Conservation (phyloP, 1,284 basidiomycete genomes). For the Cystobasidium slooffiae region DNA sequence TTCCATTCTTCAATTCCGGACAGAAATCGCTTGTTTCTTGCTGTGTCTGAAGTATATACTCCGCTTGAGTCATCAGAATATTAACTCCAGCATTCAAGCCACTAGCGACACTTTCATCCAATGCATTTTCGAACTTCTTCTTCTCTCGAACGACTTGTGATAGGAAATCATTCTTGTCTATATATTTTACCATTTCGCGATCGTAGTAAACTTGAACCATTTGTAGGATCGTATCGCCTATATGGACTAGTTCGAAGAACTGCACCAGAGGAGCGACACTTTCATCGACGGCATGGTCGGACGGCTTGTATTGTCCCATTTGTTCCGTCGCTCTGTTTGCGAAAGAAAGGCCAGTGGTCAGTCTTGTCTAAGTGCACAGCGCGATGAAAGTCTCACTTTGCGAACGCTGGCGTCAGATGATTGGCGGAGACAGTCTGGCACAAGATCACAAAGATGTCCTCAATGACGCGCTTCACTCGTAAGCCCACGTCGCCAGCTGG, state of each 20-base stretch:
- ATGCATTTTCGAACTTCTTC: constrained; percentile 86
- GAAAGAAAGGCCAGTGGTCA: neutral
- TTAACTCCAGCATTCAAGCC: constrained; percentile 95
- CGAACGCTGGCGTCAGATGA: constrained; percentile 85
- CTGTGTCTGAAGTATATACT: constrained; percentile 82
- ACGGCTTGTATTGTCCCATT: constrained; percentile 84
- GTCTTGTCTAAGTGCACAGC: constrained; percentile 20
- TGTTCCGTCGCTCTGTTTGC: constrained; percentile 72
- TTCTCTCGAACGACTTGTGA: constrained; percentile 93
- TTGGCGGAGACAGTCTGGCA: constrained; percentile 75
- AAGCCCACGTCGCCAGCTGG: constrained; percentile 45
- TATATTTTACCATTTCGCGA: constrained; percentile 83
- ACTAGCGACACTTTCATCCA: constrained; percentile 90
- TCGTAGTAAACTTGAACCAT: constrained; percentile 99
- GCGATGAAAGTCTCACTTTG: constrained; percentile 62
- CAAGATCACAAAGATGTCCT: constrained; percentile 86
- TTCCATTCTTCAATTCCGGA: constrained; percentile 61
- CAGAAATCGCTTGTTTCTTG: constrained; percentile 89
- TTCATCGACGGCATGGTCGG: constrained; percentile 74
- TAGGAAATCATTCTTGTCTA: constrained; percentile 89
- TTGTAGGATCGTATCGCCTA: constrained; percentile 95
- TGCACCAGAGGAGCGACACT: constrained; percentile 89
- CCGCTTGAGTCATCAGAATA: constrained; percentile 95
- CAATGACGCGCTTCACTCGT: constrained; percentile 63
- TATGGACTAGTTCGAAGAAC: constrained; percentile 96